Conservation (phyloP, 768 basidiomycete genomes). For the Serendipita sp. region DNA sequence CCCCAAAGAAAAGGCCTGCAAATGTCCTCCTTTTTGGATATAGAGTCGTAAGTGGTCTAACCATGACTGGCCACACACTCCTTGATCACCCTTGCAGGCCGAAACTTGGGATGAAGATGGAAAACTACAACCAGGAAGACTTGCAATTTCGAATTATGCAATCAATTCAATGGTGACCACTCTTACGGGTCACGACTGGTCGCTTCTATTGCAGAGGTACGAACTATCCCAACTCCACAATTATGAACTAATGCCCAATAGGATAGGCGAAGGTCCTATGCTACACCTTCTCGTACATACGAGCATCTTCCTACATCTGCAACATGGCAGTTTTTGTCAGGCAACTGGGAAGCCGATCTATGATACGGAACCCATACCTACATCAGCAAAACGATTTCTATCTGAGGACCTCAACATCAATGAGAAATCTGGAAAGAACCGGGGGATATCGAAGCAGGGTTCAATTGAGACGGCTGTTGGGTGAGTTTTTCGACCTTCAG, state of each 20-base stretch:
- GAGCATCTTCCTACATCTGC: slow-evolving; percentile 58
- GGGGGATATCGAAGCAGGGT: neutral
- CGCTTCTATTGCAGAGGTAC: slow-evolving; percentile 43
- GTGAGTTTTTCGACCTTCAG: neutral
- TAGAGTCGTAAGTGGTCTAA: slow-evolving; percentile 29
- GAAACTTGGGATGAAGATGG: slow-evolving; percentile 24
- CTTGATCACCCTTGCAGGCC: slow-evolving; percentile 13
- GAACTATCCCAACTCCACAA: neutral
- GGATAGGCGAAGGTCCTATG: slow-evolving; percentile 65
- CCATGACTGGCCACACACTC: neutral
- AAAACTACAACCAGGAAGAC: slow-evolving; percentile 25
- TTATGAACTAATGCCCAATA: slow-evolving; percentile 18
- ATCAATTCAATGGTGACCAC: slow-evolving; percentile 63
- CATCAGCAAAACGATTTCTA: slow-evolving; percentile 1
- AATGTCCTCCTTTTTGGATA: slow-evolving; percentile 59
- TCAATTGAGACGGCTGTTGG: too few species aligned
- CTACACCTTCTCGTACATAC: slow-evolving; percentile 61
- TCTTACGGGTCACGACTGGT: slow-evolving; percentile 52
- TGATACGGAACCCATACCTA: slow-evolving; percentile 21
- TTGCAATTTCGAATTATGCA: slow-evolving; percentile 40
- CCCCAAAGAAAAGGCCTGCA: slow-evolving; percentile 18
- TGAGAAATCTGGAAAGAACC: neutral
- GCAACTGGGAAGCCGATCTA: slow-evolving; percentile 58
- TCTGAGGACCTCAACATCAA: neutral
- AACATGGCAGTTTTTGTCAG: slow-evolving; percentile 76